Evolutionary conservation across 257 asterid genomes (phyloP), one percentile per base, ranked within the genome.

Genomic region (Ballota nigra): DNA sequence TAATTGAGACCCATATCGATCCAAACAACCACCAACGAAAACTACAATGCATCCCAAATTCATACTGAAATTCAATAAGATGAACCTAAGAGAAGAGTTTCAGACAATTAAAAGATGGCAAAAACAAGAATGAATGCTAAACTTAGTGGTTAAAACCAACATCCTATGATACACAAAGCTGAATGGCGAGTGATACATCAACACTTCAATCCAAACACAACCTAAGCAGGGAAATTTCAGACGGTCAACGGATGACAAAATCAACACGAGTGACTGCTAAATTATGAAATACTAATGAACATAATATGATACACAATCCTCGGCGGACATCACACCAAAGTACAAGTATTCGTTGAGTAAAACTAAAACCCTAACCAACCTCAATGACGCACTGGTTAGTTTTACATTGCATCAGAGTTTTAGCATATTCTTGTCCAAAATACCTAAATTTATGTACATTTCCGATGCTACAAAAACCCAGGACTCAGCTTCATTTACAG

Each of bases 381-480:
- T 53, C 33, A 26, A 55, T 18, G n/a, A 40, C 13, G 41, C 61
- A 34, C 61, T 7, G 68, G 69, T 63, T 55, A 31, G 70, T 75
- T 66, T 20, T 63, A 70, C 70, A 76, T 40, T 38, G 66, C 73
- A 73, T 26, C 70, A 61, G 58, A 58, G 71, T 58, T 19, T 2
- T 38, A 67, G 72, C 22, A 58, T 57, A 16, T 53, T 60, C 79
- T 61, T 72, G 63, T 65, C 62, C 71, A 60, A 26, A 75, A 52
- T 43, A 70, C 24, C 55, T 28, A 57, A 67, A 70, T 45, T n/a
- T 60, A 51, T 58, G 62, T 24, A 69, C 79, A 80, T 83, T 72
- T 51, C 80, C 74, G 69, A 29, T 63, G 67, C 82, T 85, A 84
- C 81, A 83, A 60, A 76, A 78, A 82, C 70, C 89, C 88, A 34